Evolutionary conservation across 331 rosid genomes (phyloP), one percentile per base, ranked within the genome.

Genomic region (Quercus phellos): DNA sequence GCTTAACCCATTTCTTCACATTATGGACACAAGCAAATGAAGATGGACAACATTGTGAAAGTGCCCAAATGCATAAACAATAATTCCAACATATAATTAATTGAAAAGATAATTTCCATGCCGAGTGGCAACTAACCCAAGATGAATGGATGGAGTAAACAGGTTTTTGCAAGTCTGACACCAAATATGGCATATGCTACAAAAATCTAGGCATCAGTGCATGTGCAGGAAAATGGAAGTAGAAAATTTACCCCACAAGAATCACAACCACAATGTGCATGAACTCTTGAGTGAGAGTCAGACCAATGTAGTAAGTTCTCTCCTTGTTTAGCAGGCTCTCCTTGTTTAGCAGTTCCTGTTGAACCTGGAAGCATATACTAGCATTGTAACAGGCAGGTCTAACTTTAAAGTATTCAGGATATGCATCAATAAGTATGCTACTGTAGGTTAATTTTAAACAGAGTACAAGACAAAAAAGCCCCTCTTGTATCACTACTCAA

Each of bases 191-290:
- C 51, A 38, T 38, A 60, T 43, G 58, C 69, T 46, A 78, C 53
- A 9, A 34, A 29, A 56, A 46, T 66, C 46, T 51, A 66, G 21
- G 11, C 30, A 54, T 30, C 55, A 53, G 71, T 24, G 27, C 26
- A 60, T 30, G 69, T 54, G 72, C 70, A 85, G 63, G 78, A 68
- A 68, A 50, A 61, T 54, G 51, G 56, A 17, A 61, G 76, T 35
- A 77, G 79, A 76, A 59, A 60, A 67, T 64, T 84, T 89, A 94
- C 98, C 97, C 97, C 98, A 34, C 98, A 94, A 84, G 71, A 86
- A 84, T 91, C 97, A 64, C 98, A 92, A 42, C 98, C 97, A 85
- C 11, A 84, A 60, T 27, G 68, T 16, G 0, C 0, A 74, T 94
- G 98, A 82, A 81, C 79, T 10, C 58, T 55, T 64, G 61, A 76